Evolutionary conservation across 495 filamentous ascomycete species (phyloP), one percentile per base, ranked within the genome.

Genomic region (Corynascus novoguineensis): DNA sequence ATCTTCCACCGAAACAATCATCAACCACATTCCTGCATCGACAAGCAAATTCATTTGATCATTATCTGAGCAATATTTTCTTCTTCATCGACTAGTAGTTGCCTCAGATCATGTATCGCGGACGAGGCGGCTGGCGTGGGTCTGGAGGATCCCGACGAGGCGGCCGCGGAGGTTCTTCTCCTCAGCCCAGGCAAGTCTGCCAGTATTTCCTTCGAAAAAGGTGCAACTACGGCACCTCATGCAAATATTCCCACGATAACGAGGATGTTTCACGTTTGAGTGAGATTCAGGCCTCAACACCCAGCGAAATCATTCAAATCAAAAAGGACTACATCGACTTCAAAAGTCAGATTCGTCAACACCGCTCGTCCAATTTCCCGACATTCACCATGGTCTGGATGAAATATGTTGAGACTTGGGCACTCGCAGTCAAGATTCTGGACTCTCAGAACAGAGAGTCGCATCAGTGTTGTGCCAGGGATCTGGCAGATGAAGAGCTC

Each of bases 401-500:
- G 15, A 31, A 17, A 0, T 32, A n/a, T 10, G 15, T 28, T 6
- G 12, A 24, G 24, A 22, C 35, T 10, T 60, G 59, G 59, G 22
- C 11, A 1, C 46, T 27, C 4, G 59, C 38, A 3, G 12, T 12
- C 28, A 32, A 17, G 3, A 42, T 60, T 24, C 11, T 60, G 41
- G 24, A 35, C 8, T 8, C 27, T 3, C 21, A 5, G 14, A 50
- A 24, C 29, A 38, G 46, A 14, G 47, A 60, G 10, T 21, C 32
- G 6, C 59, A 56, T 10, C 59, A 56, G 8, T 45, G 40, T 1
- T 6, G 53, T 22, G 53, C 47, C n/a, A 24, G 53, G 25, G 59
- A 60, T 17, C 48, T 60, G 21, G 59, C 53, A 8, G 53, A 60
- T 15, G 53, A 60, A 21, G 53, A 57, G 0, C 10, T 52, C 5